Evolutionary conservation across 2,329 filamentous ascomycete species (phyloP).

Genomic region (Alternaria burnsii): DNA sequence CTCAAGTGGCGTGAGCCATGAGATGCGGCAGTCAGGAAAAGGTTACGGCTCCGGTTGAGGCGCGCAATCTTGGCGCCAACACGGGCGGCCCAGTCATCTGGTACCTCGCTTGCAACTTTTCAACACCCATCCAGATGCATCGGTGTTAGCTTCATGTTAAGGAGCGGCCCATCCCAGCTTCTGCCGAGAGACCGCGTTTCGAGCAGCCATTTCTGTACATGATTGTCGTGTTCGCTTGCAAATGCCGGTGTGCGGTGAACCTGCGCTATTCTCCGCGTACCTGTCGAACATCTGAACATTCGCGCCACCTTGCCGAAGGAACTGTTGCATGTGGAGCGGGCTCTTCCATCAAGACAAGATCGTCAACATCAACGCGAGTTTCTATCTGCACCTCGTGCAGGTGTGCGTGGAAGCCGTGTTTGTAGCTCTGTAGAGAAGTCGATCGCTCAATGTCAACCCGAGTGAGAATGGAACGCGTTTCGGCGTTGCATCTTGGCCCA

Average conservation of each 20-base stretch:
- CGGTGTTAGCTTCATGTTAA: neutral
- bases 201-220: neutral
- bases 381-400: neutral
- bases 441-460: neutral
- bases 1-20: neutral
- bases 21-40: neutral
- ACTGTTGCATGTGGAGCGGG: neutral
- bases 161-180: neutral
- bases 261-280: neutral
- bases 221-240: neutral
- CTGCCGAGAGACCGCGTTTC: neutral
- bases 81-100: neutral
- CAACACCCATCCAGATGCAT: neutral
- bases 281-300: neutral
- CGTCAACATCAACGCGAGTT: neutral
- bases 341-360: neutral
- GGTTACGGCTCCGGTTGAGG: neutral
- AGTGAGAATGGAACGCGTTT: neutral
- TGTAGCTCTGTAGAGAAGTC: too few species aligned
- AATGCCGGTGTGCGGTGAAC: neutral
- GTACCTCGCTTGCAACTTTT: conserved; percentile 5
- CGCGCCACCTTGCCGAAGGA: neutral
- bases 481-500: neutral
- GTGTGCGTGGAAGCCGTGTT: neutral
- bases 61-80: neutral